Conservation (phyloP, 179 eudicot genomes). For the Silene noctiflora region DNA sequence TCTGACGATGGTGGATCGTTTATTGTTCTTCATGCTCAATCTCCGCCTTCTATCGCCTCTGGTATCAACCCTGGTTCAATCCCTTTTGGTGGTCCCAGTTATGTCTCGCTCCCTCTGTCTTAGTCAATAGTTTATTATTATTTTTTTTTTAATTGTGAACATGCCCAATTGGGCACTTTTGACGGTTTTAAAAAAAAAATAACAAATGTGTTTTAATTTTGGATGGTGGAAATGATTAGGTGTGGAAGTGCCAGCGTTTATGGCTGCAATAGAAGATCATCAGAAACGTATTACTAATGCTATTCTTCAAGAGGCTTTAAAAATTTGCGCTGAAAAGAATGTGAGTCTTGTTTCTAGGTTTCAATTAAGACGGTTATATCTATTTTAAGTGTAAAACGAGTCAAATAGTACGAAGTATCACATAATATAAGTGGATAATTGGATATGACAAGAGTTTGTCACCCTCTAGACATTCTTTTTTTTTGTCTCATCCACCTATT, state of each 20-base stretch:
- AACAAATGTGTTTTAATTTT: neutral
- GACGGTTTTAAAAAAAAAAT: no score
- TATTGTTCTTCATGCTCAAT: slow-evolving; percentile 63
- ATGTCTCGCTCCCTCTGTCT: slow-evolving; percentile 13
- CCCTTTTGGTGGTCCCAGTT: slow-evolving; percentile 94
- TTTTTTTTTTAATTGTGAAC: neutral
- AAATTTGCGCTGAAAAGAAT: slow-evolving; percentile 55
- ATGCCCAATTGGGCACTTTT: no score
- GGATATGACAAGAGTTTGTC: no score
- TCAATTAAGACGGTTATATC: no score
- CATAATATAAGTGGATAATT: no score
- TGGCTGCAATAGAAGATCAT: slow-evolving; percentile 74
- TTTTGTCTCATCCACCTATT: no score
- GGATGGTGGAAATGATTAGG: slow-evolving; percentile 20
- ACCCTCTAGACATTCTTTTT: no score
- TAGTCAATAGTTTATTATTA: no score
- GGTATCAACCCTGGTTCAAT: slow-evolving; percentile 74
- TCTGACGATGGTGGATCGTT: slow-evolving; percentile 43
- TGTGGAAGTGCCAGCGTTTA: slow-evolving; percentile 78
- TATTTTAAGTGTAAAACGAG: no score
- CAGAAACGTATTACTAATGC: slow-evolving; percentile 65
- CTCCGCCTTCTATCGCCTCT: slow-evolving; percentile 67
- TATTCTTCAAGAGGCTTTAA: slow-evolving; percentile 48
- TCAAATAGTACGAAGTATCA: no score
- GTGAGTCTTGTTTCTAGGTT: slow-evolving; percentile 25